A percentile compares a stretch with the other conserved stretches of the same genome.
These are phyloP conservation scores for Candida tallmaniae DNA, from an alignment of 805 yeast species.

Conservation along the genomic window DNA sequence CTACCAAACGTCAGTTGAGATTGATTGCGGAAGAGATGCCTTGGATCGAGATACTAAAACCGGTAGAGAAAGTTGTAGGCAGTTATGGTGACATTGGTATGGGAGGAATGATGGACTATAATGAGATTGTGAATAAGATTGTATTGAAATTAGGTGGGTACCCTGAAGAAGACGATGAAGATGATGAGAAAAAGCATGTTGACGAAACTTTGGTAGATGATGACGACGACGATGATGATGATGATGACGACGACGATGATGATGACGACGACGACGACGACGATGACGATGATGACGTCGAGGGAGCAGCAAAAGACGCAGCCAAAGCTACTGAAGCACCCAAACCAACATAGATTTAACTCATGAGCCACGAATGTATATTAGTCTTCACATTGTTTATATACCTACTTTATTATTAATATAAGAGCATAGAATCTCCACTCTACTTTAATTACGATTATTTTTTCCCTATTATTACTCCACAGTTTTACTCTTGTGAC, in stretches of 20 bases:
- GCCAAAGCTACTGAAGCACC: too few relatives aligned
- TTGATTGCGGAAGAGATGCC: constrained; percentile 86
- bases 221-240: constrained; percentile 44
- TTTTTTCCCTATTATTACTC: too few relatives aligned
- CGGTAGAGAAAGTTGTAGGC: constrained; percentile 90
- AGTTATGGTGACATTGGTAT: constrained; percentile 97
- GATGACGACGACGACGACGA: constrained; percentile 21
- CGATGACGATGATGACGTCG: constrained; percentile 11
- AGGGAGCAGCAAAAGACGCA: neutral
- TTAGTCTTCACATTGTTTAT: too few relatives aligned
- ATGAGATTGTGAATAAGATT: constrained; percentile 83
- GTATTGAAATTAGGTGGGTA: constrained; percentile 62
- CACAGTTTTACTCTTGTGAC: too few relatives aligned
- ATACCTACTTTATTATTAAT: too few relatives aligned
- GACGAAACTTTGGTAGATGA: constrained; percentile 36
- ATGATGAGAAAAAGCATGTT: constrained; percentile 34
- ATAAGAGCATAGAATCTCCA: too few relatives aligned
- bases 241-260: constrained; percentile 39
- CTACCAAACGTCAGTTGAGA: constrained; percentile 78
- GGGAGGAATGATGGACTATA: constrained; percentile 99
- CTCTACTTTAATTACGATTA: too few relatives aligned
- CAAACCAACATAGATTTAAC: too few relatives aligned
- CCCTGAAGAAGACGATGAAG: constrained; percentile 48
- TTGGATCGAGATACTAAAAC: constrained; percentile 90
- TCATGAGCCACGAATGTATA: too few relatives aligned